Base-by-base conservation (phyloP, 148 eudicot genomes). In the Dianthus caryophyllus region DNA sequence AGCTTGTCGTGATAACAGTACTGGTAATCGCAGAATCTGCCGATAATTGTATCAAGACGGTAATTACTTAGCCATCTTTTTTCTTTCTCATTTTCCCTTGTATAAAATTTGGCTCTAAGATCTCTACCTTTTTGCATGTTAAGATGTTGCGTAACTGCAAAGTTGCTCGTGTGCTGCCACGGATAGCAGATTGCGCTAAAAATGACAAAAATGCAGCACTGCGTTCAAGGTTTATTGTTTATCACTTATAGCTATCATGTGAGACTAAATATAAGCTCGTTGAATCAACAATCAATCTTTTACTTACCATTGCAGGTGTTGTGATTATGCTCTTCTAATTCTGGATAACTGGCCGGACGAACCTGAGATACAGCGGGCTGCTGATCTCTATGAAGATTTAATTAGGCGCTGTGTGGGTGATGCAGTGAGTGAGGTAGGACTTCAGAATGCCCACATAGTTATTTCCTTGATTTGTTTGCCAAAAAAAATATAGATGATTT, bases 361-460 rank as follows among this genome's bases (percentile, higher is more conserved):
- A 64, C 91, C 97, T 78, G 99, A 94, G 80, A 86, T 94, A 65
- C 97, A 88, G 66, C 88, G 99, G 64, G 81, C 99, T 33, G 96
- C 97, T 73, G 96, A 94, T 73, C 85, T 94, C 4, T 94, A 90
- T 84, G 99, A 94, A 80, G 99, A 94, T 75, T 75, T 94, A 55
- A 84, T 94, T 51, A 90, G 82, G 67, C 89, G 96, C 76, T 90
- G 96, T 81, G 97, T 94, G 52, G 88, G 84, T 38, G 99, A 94
- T 80, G 99, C 99, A 70, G 89, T 94, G 86, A 90, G 97, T 71
- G 99, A 94, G 96, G 99, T 94, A 83, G n/a, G n/a, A n/a, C n/a
- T n/a, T n/a, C n/a, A n/a, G n/a, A n/a, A n/a, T n/a, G n/a, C 50
- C 9, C 33, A 22, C 50, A 13, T 26, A 58, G 66, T 68, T 67